Percentiles rank a stretch among this genome's conserved stretches.
phyloP scores from a whole-genome alignment of 1,284 basidiomycete species.

The Austroboletus rostrupii region DNA sequence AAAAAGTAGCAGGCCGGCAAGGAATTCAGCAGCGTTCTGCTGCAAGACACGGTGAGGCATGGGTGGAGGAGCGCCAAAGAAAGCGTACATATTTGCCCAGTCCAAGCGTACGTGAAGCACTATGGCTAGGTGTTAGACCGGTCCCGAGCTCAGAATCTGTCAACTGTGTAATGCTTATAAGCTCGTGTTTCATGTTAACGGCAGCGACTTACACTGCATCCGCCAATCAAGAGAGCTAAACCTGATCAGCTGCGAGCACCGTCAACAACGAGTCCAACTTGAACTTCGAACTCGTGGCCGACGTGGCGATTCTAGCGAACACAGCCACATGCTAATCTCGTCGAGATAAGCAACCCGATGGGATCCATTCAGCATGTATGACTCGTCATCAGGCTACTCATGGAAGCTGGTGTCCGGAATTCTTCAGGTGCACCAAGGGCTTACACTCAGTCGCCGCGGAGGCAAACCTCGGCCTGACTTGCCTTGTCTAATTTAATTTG shows the following conservation, averaged over 20 bases:
- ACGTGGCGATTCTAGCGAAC: not conserved
- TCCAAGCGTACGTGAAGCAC: not conserved
- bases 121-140: conserved; percentile 10
- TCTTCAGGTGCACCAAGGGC: no score
- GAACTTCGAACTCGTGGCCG: not conserved
- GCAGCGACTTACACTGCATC: conserved; percentile 1
- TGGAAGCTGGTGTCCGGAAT: no score
- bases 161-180: conserved; percentile 7
- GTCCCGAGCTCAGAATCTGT: conserved; percentile 2
- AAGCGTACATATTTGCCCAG: conserved; percentile 1
- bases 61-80: not conserved
- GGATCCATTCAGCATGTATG: no score
- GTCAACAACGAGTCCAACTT: not conserved
- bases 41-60: conserved; percentile 7
- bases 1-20: not conserved
- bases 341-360: no score
- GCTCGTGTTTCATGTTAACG: not conserved
- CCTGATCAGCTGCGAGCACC: not conserved
- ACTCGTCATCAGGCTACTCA: no score
- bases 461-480: no score
- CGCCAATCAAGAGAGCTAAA: not conserved
- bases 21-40: not conserved
- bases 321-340: not conserved
- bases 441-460: no score
- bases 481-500: no score